Evolutionary conservation across 1,139 yeast species (phyloP).

Genomic region (Scheffersomyces parashehatae): DNA sequence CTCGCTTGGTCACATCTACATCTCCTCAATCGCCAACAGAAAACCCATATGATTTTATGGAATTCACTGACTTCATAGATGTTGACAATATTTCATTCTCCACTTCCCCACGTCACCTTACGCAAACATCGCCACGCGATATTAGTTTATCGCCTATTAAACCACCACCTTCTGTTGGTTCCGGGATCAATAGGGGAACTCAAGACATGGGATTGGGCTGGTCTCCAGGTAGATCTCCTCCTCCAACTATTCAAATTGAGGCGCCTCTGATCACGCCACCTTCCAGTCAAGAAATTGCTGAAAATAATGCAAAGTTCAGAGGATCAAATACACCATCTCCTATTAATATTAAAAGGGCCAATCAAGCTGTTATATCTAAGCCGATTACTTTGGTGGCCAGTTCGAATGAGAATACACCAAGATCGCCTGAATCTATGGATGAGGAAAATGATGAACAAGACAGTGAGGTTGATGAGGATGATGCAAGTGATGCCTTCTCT

Average conservation of each 20-base stretch:
- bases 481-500: background rate
- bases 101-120: conserved; percentile 11
- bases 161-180: conserved; percentile 10
- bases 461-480: conserved; percentile 1
- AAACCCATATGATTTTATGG: conserved; percentile 45
- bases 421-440: conserved; percentile 12
- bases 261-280: conserved; percentile 8
- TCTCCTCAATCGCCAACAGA: conserved; percentile 11
- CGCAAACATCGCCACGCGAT: background rate
- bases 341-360: background rate
- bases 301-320: background rate
- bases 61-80: conserved; percentile 66
- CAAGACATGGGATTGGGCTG: background rate
- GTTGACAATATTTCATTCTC: conserved; percentile 48
- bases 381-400: background rate
- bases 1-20: conserved; percentile 1
- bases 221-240: background rate
- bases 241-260: background rate
- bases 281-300: conserved; percentile 7
- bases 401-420: conserved; percentile 2
- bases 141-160: conserved; percentile 2
- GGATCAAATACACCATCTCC: conserved; percentile 5
- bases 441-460: conserved; percentile 2
- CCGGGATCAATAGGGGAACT: conserved; percentile 8
- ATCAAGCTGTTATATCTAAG: background rate